Evolutionary conservation across 306 rosid species (phyloP).

Genomic region (Pterocarpus macrocarpus): DNA sequence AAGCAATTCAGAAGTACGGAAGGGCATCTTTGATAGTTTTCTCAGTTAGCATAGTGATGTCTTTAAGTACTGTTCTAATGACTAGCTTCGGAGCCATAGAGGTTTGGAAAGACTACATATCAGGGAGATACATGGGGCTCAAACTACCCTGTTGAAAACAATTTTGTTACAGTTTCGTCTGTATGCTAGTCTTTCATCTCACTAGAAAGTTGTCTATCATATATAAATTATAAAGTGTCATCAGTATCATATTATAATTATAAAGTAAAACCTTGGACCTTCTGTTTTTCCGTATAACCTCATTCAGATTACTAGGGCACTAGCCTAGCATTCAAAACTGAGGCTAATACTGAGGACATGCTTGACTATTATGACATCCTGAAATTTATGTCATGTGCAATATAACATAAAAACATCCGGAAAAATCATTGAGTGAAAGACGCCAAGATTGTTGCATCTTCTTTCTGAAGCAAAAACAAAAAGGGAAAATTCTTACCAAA

Average conservation of each 20-base stretch:
- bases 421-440: conserved; percentile 15
- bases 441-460: conserved; percentile 2
- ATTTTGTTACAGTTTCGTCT: conserved; percentile 33
- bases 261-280: conserved; percentile 6
- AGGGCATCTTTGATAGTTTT: conserved; percentile 85
- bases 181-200: neutral
- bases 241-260: neutral
- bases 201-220: neutral
- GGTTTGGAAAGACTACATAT: conserved; percentile 64
- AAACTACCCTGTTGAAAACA: conserved; percentile 70
- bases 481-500: neutral
- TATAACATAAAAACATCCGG: neutral
- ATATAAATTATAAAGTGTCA: neutral
- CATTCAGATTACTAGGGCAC: neutral
- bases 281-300: neutral
- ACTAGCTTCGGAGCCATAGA: conserved; percentile 77
- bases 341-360: neutral
- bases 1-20: conserved; percentile 69
- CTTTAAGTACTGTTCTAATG: conserved; percentile 79
- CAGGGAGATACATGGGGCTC: conserved; percentile 86
- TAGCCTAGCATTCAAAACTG: neutral
- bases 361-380: neutral
- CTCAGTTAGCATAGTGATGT: conserved; percentile 81
- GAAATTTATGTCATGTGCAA: neutral
- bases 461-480: neutral